phyloP scores from a whole-genome alignment of 345 rosid genomes.

The Boechera divaricarpa region DNA sequence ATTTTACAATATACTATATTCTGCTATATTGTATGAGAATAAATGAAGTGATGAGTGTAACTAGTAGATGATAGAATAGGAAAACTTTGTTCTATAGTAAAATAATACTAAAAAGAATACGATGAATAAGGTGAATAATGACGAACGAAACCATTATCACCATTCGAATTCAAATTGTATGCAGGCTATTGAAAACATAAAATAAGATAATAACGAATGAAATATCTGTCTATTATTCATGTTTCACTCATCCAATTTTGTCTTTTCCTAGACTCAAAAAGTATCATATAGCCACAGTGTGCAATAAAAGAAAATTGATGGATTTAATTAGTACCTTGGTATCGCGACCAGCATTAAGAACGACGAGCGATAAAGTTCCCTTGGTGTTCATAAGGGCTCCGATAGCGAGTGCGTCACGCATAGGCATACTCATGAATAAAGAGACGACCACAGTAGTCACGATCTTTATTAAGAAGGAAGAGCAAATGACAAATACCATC shows the following conservation, averaged over 20 bases:
- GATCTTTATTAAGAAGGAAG: slow-evolving; percentile 54
- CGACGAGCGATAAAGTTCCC: slow-evolving; percentile 63
- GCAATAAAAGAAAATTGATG: slow-evolving; percentile 3
- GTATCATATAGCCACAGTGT: background rate
- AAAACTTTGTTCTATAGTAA: too few species aligned
- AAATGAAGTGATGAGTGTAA: too few species aligned
- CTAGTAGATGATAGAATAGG: too few species aligned
- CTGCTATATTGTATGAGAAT: too few species aligned
- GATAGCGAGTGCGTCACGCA: slow-evolving; percentile 51
- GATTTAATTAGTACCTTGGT: slow-evolving; percentile 44
- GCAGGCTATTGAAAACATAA: too few species aligned
- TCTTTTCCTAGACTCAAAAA: background rate
- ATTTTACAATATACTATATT: too few species aligned
- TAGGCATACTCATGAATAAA: slow-evolving; percentile 39
- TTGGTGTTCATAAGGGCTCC: slow-evolving; percentile 75
- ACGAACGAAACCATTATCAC: too few species aligned
- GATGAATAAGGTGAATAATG: too few species aligned
- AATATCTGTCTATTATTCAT: background rate
- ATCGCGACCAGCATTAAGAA: slow-evolving; percentile 61
- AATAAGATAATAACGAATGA: too few species aligned
- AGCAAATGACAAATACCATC: slow-evolving; percentile 22
- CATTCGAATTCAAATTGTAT: too few species aligned
- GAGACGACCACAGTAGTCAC: slow-evolving; percentile 50
- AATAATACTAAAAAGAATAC: too few species aligned
- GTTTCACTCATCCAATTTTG: background rate